phyloP scores from a whole-genome alignment of 345 rosid species.

The Salix purpurea region DNA sequence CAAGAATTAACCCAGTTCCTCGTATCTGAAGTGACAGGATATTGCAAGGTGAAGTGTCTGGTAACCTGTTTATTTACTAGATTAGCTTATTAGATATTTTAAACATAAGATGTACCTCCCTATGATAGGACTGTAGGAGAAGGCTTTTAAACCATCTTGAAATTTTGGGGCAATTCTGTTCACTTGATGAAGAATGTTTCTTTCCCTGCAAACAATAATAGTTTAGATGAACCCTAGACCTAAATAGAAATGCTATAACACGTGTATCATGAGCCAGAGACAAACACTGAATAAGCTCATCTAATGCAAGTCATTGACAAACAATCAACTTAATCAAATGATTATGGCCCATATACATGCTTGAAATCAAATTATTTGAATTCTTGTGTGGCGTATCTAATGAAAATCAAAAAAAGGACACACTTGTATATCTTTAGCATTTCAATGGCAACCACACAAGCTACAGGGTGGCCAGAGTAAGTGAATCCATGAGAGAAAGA shows the following conservation, averaged over 20 bases:
- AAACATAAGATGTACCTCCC: slow-evolving; percentile 53
- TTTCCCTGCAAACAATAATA: slow-evolving; percentile 48
- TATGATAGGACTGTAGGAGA: slow-evolving; percentile 69
- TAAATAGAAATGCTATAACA: neutral
- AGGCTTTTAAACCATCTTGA: slow-evolving; percentile 86
- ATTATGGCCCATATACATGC: neutral
- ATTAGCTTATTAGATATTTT: neutral
- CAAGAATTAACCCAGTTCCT: slow-evolving; percentile 88
- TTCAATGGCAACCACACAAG: slow-evolving; percentile 88
- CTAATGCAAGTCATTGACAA: neutral
- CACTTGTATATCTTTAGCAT: slow-evolving; percentile 71
- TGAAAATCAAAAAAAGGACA: slow-evolving; percentile 12
- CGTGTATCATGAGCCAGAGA: neutral
- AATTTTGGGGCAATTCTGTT: slow-evolving; percentile 55
- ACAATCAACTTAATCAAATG: neutral
- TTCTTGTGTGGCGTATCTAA: neutral
- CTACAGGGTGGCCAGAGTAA: slow-evolving; percentile 92
- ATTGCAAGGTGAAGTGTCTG: slow-evolving; percentile 1
- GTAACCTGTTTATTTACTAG: neutral
- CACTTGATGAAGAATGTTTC: slow-evolving; percentile 62
- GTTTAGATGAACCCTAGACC: neutral
- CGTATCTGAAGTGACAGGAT: slow-evolving; percentile 55
- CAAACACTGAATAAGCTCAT: neutral
- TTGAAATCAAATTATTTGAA: neutral
- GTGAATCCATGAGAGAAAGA: slow-evolving; percentile 89